A percentile compares a stretch with the other conserved stretches of the same genome.
phyloP scores from a whole-genome alignment of 129 eudicot genomes.

The Pseudognaphalium luteoalbum region DNA sequence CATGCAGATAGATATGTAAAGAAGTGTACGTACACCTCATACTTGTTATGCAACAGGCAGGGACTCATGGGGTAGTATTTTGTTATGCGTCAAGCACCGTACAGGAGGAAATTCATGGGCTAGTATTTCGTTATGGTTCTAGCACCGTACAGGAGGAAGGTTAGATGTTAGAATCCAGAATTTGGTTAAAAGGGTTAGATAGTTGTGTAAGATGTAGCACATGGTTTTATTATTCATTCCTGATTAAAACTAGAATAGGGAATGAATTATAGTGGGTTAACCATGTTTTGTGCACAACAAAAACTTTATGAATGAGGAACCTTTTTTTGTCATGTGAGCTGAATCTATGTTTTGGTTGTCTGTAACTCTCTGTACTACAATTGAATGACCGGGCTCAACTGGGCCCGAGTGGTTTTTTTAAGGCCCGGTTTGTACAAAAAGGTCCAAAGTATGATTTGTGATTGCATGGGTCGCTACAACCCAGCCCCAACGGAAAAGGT shows the following conservation, averaged over 20 bases:
- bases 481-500: not conserved
- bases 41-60: conserved; percentile 17
- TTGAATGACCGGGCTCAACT: not conserved
- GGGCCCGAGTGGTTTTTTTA: not conserved
- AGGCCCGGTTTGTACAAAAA: not conserved
- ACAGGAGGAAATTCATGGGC: not conserved
- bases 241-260: conserved; percentile 10
- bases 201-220: conserved; percentile 25
- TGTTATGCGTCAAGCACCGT: not conserved
- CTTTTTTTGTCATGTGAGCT: not conserved
- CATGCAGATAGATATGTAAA: conserved; percentile 37
- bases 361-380: not conserved
- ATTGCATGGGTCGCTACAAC: not conserved
- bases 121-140: not conserved
- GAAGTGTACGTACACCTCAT: conserved; percentile 26
- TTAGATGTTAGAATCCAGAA: conserved; percentile 31
- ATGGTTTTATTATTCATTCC: conserved; percentile 11
- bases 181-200: conserved; percentile 25
- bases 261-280: conserved; percentile 15
- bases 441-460: not conserved
- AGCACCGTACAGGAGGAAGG: conserved; percentile 31
- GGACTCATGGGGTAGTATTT: conserved; percentile 24
- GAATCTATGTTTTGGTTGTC: not conserved
- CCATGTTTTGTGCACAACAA: conserved; percentile 34
- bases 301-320: conserved; percentile 26